Evolutionary conservation across 495 filamentous ascomycete species (phyloP), one percentile per base, ranked within the genome.

Genomic region (Podospora conica): DNA sequence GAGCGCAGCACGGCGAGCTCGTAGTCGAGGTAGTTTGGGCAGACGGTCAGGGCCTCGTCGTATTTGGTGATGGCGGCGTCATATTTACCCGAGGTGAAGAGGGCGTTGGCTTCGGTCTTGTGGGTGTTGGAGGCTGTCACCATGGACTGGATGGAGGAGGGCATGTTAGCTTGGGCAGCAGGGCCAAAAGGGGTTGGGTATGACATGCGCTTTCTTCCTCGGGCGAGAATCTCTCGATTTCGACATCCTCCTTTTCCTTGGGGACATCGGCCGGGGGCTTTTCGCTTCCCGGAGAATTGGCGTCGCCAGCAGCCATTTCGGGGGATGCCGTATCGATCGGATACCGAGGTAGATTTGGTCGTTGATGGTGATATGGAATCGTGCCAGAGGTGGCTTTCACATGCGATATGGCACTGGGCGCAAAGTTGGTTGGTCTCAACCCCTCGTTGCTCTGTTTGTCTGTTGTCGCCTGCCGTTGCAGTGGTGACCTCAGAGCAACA

Each of bases 41-140:
- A 95, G 21, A 87, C 83, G 29, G 88, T 82, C 2, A 97, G 81
- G 23, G 95, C 95, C 65, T 90, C 85, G 70, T 93, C 90, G 79
- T 98, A 98, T 71, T 85, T 88, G 74, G 89, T 87, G 69, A 97
- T 90, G n/a, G 95, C 95, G 70, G 90, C 87, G 69, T 89, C 86
- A 79, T 91, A 96, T 63, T 85, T 85, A 21, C 84, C 84, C 12
- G 84, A 83, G 3, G 82, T 78, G 76, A 96, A 98, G 24, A 92
- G 81, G 21, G 82, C 70, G 73, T 97, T 98, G 10, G 92, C 95
- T 68, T 88, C 82, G 3, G 83, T 69, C 78, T 97, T 96, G 65
- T 89, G 88, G 9, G 85, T 75, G 70, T 90, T 87, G 18, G 92
- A 90, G 79, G 93, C 86, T 29, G 81, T 75, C 28, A 96, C 73